A percentile compares a stretch with the other conserved stretches of the same genome.
These are phyloP conservation scores for Ambrosiella cleistominuta DNA, from an alignment of 2,329 filamentous ascomycete genomes.

Conservation along the genomic window DNA sequence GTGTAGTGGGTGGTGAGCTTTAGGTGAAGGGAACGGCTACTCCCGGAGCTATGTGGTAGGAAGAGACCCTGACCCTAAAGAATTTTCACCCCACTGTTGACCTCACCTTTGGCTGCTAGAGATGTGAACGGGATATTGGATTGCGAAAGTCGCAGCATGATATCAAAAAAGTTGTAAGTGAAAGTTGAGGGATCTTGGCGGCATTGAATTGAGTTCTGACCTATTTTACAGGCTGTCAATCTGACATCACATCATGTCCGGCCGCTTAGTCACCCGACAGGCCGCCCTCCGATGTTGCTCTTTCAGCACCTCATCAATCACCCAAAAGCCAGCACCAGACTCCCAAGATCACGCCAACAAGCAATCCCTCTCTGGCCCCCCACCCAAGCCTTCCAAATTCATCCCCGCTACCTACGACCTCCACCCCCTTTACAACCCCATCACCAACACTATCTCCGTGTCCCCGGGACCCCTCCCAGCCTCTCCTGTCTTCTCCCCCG, in stretches of 20 bases:
- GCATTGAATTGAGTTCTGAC: too few species aligned
- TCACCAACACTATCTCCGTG: slow-evolving; percentile 29
- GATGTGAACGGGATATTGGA: neutral
- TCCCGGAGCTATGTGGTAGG: neutral
- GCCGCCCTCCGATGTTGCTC: neutral
- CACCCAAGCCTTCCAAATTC: neutral
- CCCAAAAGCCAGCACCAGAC: neutral
- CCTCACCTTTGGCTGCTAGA: neutral
- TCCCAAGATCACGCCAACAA: neutral
- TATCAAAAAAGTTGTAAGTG: neutral
- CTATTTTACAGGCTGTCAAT: too few species aligned
- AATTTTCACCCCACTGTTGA: neutral
- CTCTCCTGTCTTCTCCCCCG: slow-evolving; percentile 36
- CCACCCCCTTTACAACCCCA: slow-evolving; percentile 19
- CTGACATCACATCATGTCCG: neutral
- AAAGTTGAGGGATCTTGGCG: neutral
- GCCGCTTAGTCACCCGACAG: neutral
- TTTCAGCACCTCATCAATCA: neutral
- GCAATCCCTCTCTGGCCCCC: neutral
- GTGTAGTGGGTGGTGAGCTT: too few species aligned
- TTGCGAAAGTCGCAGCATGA: neutral
- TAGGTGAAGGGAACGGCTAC: neutral
- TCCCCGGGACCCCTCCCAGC: slow-evolving; percentile 29
- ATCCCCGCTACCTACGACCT: slow-evolving; percentile 8
- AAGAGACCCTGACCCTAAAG: neutral